Evolutionary conservation across 1,139 yeast species (phyloP), one percentile per base, ranked within the genome.

Genomic region (Geotrichum histeridarum): DNA sequence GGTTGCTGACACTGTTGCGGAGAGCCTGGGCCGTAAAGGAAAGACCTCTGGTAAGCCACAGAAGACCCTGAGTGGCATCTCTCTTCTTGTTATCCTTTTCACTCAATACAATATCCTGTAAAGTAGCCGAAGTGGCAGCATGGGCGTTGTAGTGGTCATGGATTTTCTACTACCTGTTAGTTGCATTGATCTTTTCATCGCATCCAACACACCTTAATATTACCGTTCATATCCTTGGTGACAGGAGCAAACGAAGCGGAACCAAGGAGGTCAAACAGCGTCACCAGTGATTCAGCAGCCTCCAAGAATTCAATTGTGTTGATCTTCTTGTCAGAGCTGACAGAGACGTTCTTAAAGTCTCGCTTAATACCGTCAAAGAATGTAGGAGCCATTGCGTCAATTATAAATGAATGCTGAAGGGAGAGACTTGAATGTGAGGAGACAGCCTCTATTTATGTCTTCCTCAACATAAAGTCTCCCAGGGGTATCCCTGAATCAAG

Each of bases 11-110:
- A 47, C 89, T 86, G 69, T 86, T 87, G 67, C 90, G 78, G 83
- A 89, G 82, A 45, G 96, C 95, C 62, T 79, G 84, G 32, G 95
- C 90, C 30, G 96, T 90, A 75, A 89, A 90, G 67, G 86, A 84
- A 65, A 89, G 80, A 14, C 96, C 96, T 68, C 77, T 65, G 42
- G 84, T 77, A 61, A 89, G 78, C 96, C 96, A 89, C 66, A 89
- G 75, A 63, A 89, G 79, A 31, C 95, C 96, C 71, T 90, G 96
- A 22, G 96, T 89, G 45, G 96, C 95, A 57, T 84, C 83, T 69
- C 85, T 86, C 62, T 77, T 74, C 69, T 81, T 82, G 66, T 81
- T 77, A 58, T 77, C 81, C 64, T 80, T 85, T 65, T 85, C 85
- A 55, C 76, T 71, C 59, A 86, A 73, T 31, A 90, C 84, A 68